Percentiles rank a stretch among this genome's conserved stretches.
These are phyloP conservation scores for Ensete glaucum DNA, from an alignment of 176 grass and related monocot genomes.

Conservation along the genomic window DNA sequence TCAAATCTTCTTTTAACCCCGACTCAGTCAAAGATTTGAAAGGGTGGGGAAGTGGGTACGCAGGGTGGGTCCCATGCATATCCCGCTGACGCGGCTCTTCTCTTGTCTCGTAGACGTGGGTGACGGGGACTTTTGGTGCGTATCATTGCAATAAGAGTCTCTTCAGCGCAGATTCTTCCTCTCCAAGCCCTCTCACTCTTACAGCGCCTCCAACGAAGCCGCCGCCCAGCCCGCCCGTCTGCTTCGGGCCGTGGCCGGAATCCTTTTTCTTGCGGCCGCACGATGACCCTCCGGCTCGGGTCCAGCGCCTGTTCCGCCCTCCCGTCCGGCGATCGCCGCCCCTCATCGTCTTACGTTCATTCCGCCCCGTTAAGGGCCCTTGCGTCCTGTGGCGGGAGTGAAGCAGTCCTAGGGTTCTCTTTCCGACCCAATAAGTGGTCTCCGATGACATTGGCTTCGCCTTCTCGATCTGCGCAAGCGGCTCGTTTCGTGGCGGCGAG, in stretches of 20 bases:
- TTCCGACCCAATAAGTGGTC: neutral
- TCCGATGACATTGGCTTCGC: neutral
- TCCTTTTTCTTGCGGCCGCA: neutral
- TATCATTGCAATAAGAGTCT: no score
- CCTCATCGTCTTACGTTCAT: neutral
- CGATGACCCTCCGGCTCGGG: neutral
- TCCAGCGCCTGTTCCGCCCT: neutral
- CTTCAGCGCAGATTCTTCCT: no score
- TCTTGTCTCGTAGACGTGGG: no score
- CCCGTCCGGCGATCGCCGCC: neutral
- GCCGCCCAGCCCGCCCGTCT: no score
- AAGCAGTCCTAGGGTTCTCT: neutral
- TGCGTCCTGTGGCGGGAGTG: neutral
- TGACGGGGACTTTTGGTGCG: no score
- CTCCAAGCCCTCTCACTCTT: no score
- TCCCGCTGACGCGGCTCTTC: no score
- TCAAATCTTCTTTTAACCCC: no score
- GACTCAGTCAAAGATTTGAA: no score
- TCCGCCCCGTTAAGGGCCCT: neutral
- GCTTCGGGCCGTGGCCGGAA: no score
- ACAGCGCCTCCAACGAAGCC: no score
- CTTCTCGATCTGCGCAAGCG: neutral
- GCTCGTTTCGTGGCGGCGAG: neutral
- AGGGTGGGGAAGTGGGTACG: constrained; percentile 18
- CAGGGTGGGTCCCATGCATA: constrained; percentile 25